A percentile compares a stretch with the other conserved stretches of the same genome.
Conservation (phyloP, 2,329 filamentous ascomycete species). For the Aphanocladium album region DNA sequence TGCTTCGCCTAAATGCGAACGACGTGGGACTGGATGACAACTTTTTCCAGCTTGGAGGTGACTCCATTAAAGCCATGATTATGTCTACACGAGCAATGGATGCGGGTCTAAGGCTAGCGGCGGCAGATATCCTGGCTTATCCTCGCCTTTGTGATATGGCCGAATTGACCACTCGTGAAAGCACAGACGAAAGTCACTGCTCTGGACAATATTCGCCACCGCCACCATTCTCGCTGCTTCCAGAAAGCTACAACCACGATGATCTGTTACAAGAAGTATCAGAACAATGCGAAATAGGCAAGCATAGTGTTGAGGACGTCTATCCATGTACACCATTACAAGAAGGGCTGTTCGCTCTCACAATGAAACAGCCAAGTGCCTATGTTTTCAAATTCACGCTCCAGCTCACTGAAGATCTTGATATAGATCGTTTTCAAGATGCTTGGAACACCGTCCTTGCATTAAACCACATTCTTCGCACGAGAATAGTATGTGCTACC, state of each 20-base stretch:
- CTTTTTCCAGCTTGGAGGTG: conserved; percentile 42
- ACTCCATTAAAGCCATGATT: conserved; percentile 38
- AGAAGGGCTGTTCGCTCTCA: conserved; percentile 32
- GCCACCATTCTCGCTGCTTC: neutral
- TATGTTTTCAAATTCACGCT: conserved; percentile 30
- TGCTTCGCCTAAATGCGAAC: neutral
- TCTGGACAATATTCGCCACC: neutral
- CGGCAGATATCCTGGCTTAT: conserved; percentile 35
- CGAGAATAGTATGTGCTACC: conserved; percentile 24
- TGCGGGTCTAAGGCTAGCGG: conserved; percentile 19
- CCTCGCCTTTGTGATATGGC: neutral
- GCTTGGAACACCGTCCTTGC: conserved; percentile 26
- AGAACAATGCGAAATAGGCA: conserved; percentile 19
- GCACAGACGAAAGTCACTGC: neutral
- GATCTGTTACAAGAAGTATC: conserved; percentile 17
- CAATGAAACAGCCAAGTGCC: conserved; percentile 20
- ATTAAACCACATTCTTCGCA: conserved; percentile 28
- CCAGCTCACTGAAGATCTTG: conserved; percentile 19
- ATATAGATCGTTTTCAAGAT: conserved; percentile 19
- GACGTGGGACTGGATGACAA: conserved; percentile 34
- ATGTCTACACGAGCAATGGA: neutral
- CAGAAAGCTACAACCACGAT: neutral
- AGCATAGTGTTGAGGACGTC: conserved; percentile 29
- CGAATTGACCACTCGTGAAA: neutral
- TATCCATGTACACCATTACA: conserved; percentile 28